Base-by-base conservation (phyloP, 2,329 filamentous ascomycete species). In the Colletotrichum salicis region DNA sequence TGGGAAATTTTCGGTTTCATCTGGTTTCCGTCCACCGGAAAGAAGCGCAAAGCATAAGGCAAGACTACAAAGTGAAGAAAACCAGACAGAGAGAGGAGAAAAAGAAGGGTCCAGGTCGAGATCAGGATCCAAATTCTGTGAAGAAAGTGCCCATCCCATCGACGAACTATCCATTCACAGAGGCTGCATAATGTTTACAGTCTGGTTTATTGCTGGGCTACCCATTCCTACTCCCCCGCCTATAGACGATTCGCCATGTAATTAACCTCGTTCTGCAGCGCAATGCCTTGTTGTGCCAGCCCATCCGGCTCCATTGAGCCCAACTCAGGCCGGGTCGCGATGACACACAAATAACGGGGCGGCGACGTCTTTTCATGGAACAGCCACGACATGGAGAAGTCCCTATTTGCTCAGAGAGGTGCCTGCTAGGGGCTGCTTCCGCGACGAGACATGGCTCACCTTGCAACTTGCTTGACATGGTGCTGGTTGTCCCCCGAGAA, bases 141-240 rank as follows among this genome's bases (percentile, higher is more conserved):
- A 15, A 41, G 3, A 35, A 41, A 29, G 29, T 24, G 33, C 15
- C 48, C 66, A 51, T 55, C 56, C 41, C 41, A 13, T 22, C 57
- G 65, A 37, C 33, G 33, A 52, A 24, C 37, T 69, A 27, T 22
- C 45, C 51, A 29, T 24, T 29, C 22, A 54, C 12, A 33, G 4
- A n/a, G 62, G 59, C 19, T 64, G 70, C 70, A 72, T 72, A 72
- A 72, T 72, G 59, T 72, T 57, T 60, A 60, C 70, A 37, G 60
- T 45, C 29, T 22, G 35, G 64, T 55, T 64, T 41, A 55, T 60
- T 37, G 55, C 65, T 54, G 37, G 57, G 45, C 45, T 68, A 22
- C 19, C 60, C 55, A 45, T 65, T 65, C n/a, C 41, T 27, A 58
- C n/a, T 41, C 48, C 33, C 54, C 31, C 24, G 29, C 41, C 59